These are phyloP conservation scores for Pilobolus umbonatus DNA, from an alignment of 192 early-diverging fungal genomes.

Conservation along the genomic window DNA sequence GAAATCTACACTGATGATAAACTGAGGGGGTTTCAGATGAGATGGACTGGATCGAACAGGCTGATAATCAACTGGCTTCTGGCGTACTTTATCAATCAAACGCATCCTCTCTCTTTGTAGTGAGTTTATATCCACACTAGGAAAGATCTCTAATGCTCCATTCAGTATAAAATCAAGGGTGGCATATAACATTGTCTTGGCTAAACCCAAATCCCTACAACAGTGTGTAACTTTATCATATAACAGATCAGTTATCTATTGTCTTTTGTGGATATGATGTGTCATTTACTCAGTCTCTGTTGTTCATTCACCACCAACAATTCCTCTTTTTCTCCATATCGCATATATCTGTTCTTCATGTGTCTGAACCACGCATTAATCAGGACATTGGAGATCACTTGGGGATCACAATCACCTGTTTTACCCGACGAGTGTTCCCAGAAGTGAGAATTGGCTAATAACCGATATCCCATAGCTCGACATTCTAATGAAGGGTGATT, in stretches of 20 bases:
- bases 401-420: neutral
- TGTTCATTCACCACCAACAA: conserved; percentile 1
- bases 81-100: conserved; percentile 11
- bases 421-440: conserved; percentile 1
- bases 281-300: conserved; percentile 6
- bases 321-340: conserved; percentile 16
- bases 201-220: conserved; percentile 10
- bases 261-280: neutral
- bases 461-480: conserved; percentile 21
- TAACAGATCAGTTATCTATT: neutral
- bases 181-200: conserved; percentile 14
- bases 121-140: conserved; percentile 12
- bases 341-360: conserved; percentile 16
- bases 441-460: conserved; percentile 18
- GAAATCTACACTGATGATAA: conserved; percentile 8
- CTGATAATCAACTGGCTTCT: too few relatives aligned
- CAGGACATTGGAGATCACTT: conserved; percentile 7
- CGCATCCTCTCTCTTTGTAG: conserved; percentile 15
- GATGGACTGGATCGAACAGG: too few relatives aligned
- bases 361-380: conserved; percentile 31
- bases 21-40: conserved; percentile 13
- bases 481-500: conserved; percentile 31
- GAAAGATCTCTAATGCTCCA: conserved; percentile 17
- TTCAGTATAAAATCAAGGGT: conserved; percentile 10
- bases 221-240: conserved; percentile 4